Percentiles rank a stretch among this genome's conserved stretches.
These are phyloP conservation scores for Sanghuangporus baumii DNA, from an alignment of 1,284 basidiomycete species.

Conservation along the genomic window DNA sequence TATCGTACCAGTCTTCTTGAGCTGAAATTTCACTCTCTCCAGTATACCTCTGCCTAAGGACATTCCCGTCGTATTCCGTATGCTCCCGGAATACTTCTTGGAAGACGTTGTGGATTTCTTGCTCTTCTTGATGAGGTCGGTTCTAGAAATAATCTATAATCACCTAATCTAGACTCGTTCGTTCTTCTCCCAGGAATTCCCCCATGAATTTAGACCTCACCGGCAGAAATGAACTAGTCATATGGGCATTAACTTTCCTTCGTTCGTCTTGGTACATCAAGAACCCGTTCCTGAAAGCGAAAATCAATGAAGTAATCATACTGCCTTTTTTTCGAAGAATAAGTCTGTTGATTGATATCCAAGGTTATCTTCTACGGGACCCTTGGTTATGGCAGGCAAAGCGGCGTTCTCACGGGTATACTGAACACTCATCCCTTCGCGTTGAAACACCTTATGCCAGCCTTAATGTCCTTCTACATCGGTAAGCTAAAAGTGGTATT, in stretches of 20 bases:
- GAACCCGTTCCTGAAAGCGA: conserved; percentile 98
- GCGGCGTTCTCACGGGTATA: conserved; percentile 76
- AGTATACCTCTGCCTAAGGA: conserved; percentile 85
- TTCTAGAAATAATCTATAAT: conserved; percentile 8
- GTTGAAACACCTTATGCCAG: conserved; percentile 85
- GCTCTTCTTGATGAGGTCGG: conserved; percentile 77
- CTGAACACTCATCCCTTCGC: conserved; percentile 86
- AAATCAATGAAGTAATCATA: conserved; percentile 80
- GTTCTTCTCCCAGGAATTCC: conserved; percentile 45
- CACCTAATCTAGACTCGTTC: conserved; percentile 1
- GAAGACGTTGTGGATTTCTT: conserved; percentile 94
- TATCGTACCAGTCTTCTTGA: neutral
- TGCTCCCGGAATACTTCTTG: conserved; percentile 91
- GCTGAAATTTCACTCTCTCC: neutral
- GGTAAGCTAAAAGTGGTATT: conserved; percentile 41
- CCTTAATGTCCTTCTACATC: conserved; percentile 93
- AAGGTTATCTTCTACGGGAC: conserved; percentile 84
- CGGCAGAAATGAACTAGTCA: conserved; percentile 84
- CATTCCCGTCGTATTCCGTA: conserved; percentile 80
- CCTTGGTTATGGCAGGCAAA: conserved; percentile 67
- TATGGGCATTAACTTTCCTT: conserved; percentile 89
- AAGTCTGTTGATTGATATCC: neutral
- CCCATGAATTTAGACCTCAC: conserved; percentile 79
- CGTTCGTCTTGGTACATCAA: conserved; percentile 96
- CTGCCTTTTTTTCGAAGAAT: neutral